Evolutionary conservation across 2,329 filamentous ascomycete species (phyloP), one percentile per base, ranked within the genome.

Genomic region (Emmonsiellopsis sp.): DNA sequence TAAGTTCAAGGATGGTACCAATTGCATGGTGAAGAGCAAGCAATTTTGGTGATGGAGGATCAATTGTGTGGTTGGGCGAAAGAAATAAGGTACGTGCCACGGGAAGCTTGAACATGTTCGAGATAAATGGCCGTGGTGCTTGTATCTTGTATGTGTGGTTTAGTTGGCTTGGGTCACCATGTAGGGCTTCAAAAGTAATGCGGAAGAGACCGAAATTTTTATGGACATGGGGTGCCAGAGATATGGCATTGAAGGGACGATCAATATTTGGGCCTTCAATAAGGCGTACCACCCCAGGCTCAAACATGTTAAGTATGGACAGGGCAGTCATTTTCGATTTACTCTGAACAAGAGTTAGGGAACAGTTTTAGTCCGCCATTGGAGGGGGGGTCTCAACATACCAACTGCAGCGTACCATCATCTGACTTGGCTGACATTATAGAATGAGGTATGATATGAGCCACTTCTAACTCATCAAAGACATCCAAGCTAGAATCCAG

Each of bases 31-130:
- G 62, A 52, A 66, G 53, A 32, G 36, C 53, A 14, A 63, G 62
- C 57, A 64, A 60, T 44, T 57, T 55, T 50, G 56, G 53, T 56
- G 61, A 61, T 52, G 63, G 64, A 46, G 63, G 65, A 57, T 68
- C 63, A 56, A 63, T 63, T 14, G 65, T 69, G 45, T 61, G 60
- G 62, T 57, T 54, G 13, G 56, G 48, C 43, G 56, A 68, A 8
- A 67, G 57, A 42, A 42, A 55, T 31, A 61, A 56, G 13, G 53
- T 56, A 11, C 58, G 57, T 44, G 56, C 57, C 39, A 64, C 54
- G 57, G 61, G 46, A 63, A 55, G 50, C 58, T 53, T 42, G 44
- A 49, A 54, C 60, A 55, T 44, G 57, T 53, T 54, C 60, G 55
- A 46, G 21, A 27, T 27, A 54, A 52, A 51, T 49, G 54, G 42